Base-by-base conservation (phyloP, 2,329 filamentous ascomycete species). In the Penicillium palitans region DNA sequence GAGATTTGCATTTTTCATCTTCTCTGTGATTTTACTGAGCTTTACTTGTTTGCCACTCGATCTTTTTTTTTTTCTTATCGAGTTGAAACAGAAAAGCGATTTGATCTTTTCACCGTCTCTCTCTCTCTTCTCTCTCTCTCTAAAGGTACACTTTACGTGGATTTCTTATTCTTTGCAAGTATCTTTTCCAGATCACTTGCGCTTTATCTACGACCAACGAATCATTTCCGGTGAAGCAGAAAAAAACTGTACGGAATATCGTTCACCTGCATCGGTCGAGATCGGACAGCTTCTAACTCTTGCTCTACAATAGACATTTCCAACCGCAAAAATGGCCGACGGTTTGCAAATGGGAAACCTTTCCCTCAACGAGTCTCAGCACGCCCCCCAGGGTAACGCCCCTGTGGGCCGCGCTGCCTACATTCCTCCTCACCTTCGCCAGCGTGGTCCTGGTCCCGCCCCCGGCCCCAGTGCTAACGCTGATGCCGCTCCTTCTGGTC, bases 371-470 rank as follows among this genome's bases (percentile, higher is more conserved):
- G 85, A 88, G 66, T 85, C 83, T 61, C 81, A 86, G 76, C 84
- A 87, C 73, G 84, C 83, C 57, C 74, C 76, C 52, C 77, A 79
- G 71, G 75, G 75, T 64, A 63, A 66, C 61, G 76, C 78, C 68
- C 75, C 75, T 66, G 73, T 75, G 60, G 82, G 83, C 68, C 85
- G 84, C 71, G 80, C 83, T 74, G 82, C 85, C 68, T 88, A 88
- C 76, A 87, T 88, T 67, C 85, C 85, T 70, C 85, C 85, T 68
- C 85, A 88, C 74, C 81, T 87, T 65, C 83, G 85, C 65, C 71
- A 74, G 54, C 74, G 74, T 60, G 67, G 68, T 57, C 25, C 54
- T 25, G 54, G 47, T 37, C 41, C 55, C 21, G 70, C 73, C 9
- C 15, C 49, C 13, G 40, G 10, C 13, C 35, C 48, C 25, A 51